Percentiles rank a stretch among this genome's conserved stretches.
These are phyloP conservation scores for Quercus robur DNA, from an alignment of 306 rosid genomes.

Conservation along the genomic window DNA sequence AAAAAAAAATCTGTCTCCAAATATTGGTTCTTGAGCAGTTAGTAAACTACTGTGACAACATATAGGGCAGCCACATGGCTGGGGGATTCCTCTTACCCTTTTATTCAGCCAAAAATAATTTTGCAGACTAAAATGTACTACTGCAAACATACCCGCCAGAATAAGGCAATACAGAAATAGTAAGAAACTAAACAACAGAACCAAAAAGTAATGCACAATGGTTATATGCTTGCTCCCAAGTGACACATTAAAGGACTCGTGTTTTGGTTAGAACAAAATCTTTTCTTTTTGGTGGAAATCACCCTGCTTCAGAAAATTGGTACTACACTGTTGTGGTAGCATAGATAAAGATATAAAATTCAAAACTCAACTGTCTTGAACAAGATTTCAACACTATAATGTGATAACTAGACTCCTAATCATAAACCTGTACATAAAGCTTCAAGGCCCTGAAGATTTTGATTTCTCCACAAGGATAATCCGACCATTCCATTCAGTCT, in stretches of 20 bases:
- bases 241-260: not conserved
- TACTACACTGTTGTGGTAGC: not conserved
- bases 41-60: too few species aligned
- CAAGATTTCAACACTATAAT: not conserved
- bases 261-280: not conserved
- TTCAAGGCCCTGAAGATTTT: not conserved
- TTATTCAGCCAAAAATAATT: too few species aligned
- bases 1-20: too few species aligned
- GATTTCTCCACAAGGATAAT: slow-evolving; percentile 5
- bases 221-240: not conserved
- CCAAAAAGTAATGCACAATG: not conserved
- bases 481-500: slow-evolving; percentile 4
- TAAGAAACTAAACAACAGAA: not conserved
- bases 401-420: not conserved
- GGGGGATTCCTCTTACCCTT: too few species aligned
- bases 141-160: not conserved
- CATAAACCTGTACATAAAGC: not conserved
- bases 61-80: too few species aligned
- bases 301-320: not conserved
- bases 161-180: not conserved
- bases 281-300: not conserved
- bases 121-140: not conserved
- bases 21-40: too few species aligned
- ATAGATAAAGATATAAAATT: not conserved
- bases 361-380: not conserved